Evolutionary conservation across 2,329 filamentous ascomycete genomes (phyloP), one percentile per base, ranked within the genome.

Genomic region (Epichloe uncinata): DNA sequence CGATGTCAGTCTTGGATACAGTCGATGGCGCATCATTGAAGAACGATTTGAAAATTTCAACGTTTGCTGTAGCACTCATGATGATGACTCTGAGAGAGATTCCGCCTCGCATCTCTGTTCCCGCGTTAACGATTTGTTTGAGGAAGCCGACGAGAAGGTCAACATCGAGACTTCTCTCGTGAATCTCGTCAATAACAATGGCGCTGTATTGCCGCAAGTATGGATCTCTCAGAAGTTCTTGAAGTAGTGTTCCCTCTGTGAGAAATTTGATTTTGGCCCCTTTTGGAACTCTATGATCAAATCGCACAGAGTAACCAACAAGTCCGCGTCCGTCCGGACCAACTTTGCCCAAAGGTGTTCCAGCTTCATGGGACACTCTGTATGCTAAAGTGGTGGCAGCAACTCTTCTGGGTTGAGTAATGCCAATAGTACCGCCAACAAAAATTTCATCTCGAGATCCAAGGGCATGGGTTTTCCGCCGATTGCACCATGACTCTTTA

Each of bases 61-160:
- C 82, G 64, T 97, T 87, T 37, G 89, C 87, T 6, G 93, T 98
- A 46, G 93, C 93, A 74, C 90, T 96, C 93, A 98, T 98, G 61
- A 97, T 79, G 35, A 95, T 79, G 3, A 97, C 81, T 64, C 95
- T 97, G 50, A 98, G 70, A 1, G 85, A 82, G 33, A 84, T 70
- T 5, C 85, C 85, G 7, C 83, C 81, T 4, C 85, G 79, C 6
- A 81, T 81, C 42, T 77, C 72, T 37, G 78, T 76, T 50, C 81
- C 73, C 2, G 76, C 72, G 1, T 73, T 71, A 1, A 93, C 69
- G 44, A 97, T 78, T 53, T 85, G 84, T 61, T 87, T 87, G 54
- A 98, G 63, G 56, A 98, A 97, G 0, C 93, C 93, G 26, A 94
- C 73, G 9, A 96, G 74, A 26, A 98, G 69, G 68, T 98, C 93